Base-by-base conservation (phyloP, 2,329 filamentous ascomycete genomes). In the Coniochaeta sp. region DNA sequence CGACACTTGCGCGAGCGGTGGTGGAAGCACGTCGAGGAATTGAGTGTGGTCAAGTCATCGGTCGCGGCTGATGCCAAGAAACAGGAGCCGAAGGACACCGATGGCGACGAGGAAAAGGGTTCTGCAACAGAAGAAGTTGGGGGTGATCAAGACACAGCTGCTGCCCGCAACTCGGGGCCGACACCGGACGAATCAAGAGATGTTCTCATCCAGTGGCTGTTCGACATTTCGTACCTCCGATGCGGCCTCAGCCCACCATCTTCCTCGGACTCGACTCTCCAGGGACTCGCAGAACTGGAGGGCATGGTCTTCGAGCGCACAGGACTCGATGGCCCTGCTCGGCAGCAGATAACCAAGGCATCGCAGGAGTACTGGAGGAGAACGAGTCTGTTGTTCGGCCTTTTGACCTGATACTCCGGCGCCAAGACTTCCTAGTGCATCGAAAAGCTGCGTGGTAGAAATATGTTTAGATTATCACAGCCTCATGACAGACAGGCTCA, bases 281-380 rank as follows among this genome's bases (percentile, higher is more conserved):
- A 70, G 10, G 64, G 67, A 1, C 72, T 82, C 7, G 71, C 79
- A 60, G 68, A 72, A 9, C 69, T 89, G 19, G 75, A 79, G 58
- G 73, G 77, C 17, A 75, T 74, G 6, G 65, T 84, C 1, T 75
- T 76, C 38, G 66, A 74, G 40, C 77, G 74, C 44, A 75, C 77
- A 1, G 80, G 78, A 2, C 67, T 88, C 7, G 80, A 81, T 0
- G 70, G 81, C 4, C 77, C 81, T 30, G 72, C 73, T 6, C 76
- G 75, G 17, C 73, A 80, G 52, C 83, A 83, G 63, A 72, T 96
- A 40, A 73, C 70, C 65, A 89, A 88, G 72, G 77, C 80, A 17
- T 84, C 90, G 6, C 77, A 81, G 54, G 90, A 93, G 58, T 96
- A 95, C 72, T 95, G 90, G 86, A 90, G 89, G 76, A 85, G 89